A percentile compares a stretch with the other conserved stretches of the same genome.
These are phyloP conservation scores for Cystoisospora suis DNA, from an alignment of 169 alveolate species.

Conservation along the genomic window DNA sequence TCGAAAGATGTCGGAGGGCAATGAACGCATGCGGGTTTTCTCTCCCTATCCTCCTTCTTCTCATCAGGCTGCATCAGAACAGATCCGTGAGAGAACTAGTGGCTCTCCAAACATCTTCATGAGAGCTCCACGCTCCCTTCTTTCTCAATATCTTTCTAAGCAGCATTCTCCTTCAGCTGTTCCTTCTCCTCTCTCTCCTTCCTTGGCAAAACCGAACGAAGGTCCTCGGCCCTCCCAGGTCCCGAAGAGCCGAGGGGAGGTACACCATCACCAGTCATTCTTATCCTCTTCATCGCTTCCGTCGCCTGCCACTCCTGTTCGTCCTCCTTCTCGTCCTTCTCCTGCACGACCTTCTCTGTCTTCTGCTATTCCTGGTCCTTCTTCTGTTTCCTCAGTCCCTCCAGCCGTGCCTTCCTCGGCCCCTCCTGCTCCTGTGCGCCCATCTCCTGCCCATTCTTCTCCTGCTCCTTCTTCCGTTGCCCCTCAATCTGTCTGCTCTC, in stretches of 20 bases:
- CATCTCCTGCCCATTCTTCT: not conserved
- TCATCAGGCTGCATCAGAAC: not conserved
- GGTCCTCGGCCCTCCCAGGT: not conserved
- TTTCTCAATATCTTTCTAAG: conserved; percentile 17
- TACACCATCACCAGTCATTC: not conserved
- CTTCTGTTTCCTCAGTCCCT: not conserved
- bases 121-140: conserved; percentile 9
- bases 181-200: conserved; percentile 17
- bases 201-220: not conserved
- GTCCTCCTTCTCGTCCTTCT: not conserved
- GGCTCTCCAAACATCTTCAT: not conserved
- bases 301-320: not conserved
- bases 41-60: not conserved
- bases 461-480: not conserved
- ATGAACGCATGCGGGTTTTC: not conserved
- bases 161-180: conserved; percentile 30
- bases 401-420: conserved; percentile 26
- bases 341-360: not conserved
- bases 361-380: not conserved
- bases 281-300: not conserved
- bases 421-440: not conserved
- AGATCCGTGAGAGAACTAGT: not conserved
- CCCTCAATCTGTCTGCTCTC: not conserved
- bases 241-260: not conserved
- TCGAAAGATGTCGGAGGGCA: not conserved